Percentiles rank a stretch among this genome's conserved stretches.
These are phyloP conservation scores for Mikania micrantha DNA, from an alignment of 129 eudicot species.

Conservation along the genomic window DNA sequence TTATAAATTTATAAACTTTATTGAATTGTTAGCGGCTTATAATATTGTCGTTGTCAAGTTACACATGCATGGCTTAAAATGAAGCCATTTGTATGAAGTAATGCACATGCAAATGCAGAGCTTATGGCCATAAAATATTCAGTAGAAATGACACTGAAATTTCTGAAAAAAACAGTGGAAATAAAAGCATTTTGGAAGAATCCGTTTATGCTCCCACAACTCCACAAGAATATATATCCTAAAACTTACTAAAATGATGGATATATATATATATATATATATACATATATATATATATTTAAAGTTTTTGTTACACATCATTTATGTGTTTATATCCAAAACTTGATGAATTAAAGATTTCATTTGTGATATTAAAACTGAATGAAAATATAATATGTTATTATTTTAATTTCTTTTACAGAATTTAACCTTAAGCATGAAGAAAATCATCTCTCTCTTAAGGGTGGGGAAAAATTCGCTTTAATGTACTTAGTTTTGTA, in stretches of 20 bases:
- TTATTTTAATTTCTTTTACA: no score
- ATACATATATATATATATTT: no score
- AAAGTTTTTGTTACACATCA: background rate
- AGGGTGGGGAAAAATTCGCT: no score
- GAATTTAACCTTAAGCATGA: no score
- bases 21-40: background rate
- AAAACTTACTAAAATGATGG: constrained; percentile 3
- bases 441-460: no score
- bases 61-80: constrained; percentile 3
- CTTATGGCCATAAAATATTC: constrained; percentile 8
- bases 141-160: constrained; percentile 9
- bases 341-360: no score
- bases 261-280: no score
- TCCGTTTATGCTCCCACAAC: no score
- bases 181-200: constrained; percentile 5
- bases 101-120: constrained; percentile 23
- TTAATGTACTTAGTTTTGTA: no score
- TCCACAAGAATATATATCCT: constrained; percentile 13
- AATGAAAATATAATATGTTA: no score
- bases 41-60: background rate
- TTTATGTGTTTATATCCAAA: background rate
- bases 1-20: no score
- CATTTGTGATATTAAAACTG: no score
- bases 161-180: constrained; percentile 9
- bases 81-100: constrained; percentile 4